phyloP scores from a whole-genome alignment of 257 asterid genomes.

The Solanum lycopersicoides region DNA sequence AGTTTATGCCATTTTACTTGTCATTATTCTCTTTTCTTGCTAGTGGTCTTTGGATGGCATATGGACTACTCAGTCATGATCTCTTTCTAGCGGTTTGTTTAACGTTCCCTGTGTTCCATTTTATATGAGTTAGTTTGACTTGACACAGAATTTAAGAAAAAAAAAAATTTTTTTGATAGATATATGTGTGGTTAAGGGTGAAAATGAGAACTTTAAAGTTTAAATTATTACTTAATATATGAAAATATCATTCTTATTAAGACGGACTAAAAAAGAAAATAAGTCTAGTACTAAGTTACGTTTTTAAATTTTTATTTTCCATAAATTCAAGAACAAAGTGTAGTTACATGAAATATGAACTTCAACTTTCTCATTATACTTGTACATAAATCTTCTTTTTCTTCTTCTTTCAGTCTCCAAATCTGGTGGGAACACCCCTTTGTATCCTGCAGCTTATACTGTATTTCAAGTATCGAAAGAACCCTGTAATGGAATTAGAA shows the following conservation, averaged over 20 bases:
- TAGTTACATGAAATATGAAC: background rate
- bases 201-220: too few species aligned
- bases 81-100: slow-evolving; percentile 61
- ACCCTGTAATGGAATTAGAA: slow-evolving; percentile 1
- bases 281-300: background rate
- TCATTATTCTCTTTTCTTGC: slow-evolving; percentile 72
- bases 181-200: too few species aligned
- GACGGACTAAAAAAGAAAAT: too few species aligned
- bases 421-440: slow-evolving; percentile 61
- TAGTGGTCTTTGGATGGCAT: slow-evolving; percentile 70
- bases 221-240: too few species aligned
- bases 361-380: background rate
- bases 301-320: background rate
- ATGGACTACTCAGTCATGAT: slow-evolving; percentile 65
- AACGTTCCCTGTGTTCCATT: accelerated
- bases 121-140: too few species aligned
- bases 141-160: too few species aligned
- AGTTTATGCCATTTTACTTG: slow-evolving; percentile 79
- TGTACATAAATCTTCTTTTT: background rate
- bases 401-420: slow-evolving; percentile 43
- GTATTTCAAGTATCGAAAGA: slow-evolving; percentile 53
- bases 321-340: background rate
- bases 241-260: too few species aligned
- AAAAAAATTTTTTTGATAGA: too few species aligned
- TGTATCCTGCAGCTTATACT: slow-evolving; percentile 63